Evolutionary conservation across 331 rosid species (phyloP).

Genomic region (Quercus phellos): DNA sequence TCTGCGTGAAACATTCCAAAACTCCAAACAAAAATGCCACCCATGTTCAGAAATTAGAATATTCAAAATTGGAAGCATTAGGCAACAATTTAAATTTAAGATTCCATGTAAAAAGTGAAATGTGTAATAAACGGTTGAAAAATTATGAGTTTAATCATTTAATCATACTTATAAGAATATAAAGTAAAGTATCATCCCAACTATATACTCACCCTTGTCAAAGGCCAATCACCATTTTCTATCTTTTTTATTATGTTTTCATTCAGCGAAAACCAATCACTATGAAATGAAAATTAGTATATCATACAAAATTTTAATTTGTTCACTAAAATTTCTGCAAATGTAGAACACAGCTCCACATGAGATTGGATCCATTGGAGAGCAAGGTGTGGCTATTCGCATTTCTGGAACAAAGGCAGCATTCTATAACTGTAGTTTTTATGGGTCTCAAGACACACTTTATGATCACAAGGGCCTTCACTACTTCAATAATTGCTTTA

Average conservation of each 20-base stretch:
- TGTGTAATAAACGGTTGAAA: too few species aligned
- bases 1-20: constrained; percentile 5
- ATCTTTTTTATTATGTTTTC: not conserved
- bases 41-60: not conserved
- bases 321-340: not conserved
- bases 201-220: too few species aligned
- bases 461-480: constrained; percentile 81
- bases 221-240: not conserved
- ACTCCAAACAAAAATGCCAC: not conserved
- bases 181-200: too few species aligned
- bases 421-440: constrained; percentile 59
- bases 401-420: constrained; percentile 62
- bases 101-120: too few species aligned
- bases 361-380: constrained; percentile 36
- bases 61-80: too few species aligned
- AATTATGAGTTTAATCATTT: too few species aligned
- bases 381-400: constrained; percentile 60
- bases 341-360: constrained; percentile 60
- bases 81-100: too few species aligned
- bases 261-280: not conserved
- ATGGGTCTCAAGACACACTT: constrained; percentile 65
- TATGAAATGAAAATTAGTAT: too few species aligned
- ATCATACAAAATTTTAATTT: not conserved
- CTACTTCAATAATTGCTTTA: constrained; percentile 54
- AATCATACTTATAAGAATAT: too few species aligned